Percentiles rank a stretch among this genome's conserved stretches.
These are phyloP conservation scores for Tetrapyrgos nigripes DNA, from an alignment of 1,284 basidiomycete genomes.

Conservation along the genomic window DNA sequence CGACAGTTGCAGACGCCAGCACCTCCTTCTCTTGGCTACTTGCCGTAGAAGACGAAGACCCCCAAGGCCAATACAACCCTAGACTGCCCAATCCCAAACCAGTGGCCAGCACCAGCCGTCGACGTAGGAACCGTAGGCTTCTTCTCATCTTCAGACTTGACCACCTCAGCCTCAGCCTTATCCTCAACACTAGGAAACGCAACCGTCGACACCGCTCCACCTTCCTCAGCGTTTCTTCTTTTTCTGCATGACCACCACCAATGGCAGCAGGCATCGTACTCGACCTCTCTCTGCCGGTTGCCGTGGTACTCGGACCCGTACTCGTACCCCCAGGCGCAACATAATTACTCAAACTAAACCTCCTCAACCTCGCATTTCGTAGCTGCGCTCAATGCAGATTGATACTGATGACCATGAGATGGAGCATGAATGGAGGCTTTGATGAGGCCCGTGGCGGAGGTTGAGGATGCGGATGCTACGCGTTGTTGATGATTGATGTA, in stretches of 20 bases:
- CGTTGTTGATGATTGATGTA: too few species aligned
- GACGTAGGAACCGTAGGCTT: background rate
- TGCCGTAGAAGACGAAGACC: slow-evolving; percentile 13
- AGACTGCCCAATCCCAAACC: slow-evolving; percentile 32
- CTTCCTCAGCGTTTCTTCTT: background rate
- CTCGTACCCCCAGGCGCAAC: slow-evolving; percentile 1
- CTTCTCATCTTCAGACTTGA: background rate
- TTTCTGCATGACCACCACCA: too few species aligned
- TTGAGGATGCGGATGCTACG: background rate
- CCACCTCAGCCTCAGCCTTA: background rate
- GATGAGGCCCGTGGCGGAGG: background rate
- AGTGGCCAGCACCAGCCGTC: slow-evolving; percentile 14
- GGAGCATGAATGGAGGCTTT: background rate
- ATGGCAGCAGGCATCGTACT: slow-evolving; percentile 11
- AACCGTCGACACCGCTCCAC: too few species aligned
- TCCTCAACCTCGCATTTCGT: slow-evolving; percentile 13
- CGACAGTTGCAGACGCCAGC: slow-evolving; percentile 9
- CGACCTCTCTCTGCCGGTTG: slow-evolving; percentile 29
- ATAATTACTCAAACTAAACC: slow-evolving; percentile 14
- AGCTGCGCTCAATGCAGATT: background rate
- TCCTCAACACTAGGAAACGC: too few species aligned
- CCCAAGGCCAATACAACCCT: slow-evolving; percentile 38
- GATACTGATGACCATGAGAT: slow-evolving; percentile 1
- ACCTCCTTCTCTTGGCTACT: too few species aligned
- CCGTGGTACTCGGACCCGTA: background rate